A percentile compares a stretch with the other conserved stretches of the same genome.
phyloP scores from a whole-genome alignment of 2,329 filamentous ascomycete species.

The Hypocrella siamensis region DNA sequence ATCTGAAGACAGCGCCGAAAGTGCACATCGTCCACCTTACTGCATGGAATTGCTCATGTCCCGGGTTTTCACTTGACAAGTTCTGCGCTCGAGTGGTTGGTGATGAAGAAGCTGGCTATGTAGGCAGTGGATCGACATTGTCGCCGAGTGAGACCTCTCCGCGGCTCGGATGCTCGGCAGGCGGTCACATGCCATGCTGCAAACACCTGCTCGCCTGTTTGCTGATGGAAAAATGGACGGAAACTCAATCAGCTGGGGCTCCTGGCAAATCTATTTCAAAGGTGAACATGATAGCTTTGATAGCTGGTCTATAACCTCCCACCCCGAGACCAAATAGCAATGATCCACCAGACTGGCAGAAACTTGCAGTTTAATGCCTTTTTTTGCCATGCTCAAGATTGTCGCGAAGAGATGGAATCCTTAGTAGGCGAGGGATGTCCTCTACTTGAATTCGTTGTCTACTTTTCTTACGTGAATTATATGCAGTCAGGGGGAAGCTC shows the following conservation, averaged over 20 bases:
- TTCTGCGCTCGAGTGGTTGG: conserved; percentile 1
- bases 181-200: conserved; percentile 43
- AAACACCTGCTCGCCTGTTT: conserved; percentile 84
- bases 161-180: too few relatives aligned
- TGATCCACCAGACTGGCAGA: neutral
- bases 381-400: too few relatives aligned
- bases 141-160: too few relatives aligned
- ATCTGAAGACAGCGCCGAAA: conserved; percentile 6
- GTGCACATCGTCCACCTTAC: conserved; percentile 56
- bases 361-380: too few relatives aligned
- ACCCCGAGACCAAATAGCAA: neutral
- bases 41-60: conserved; percentile 84
- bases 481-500: too few relatives aligned
- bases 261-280: conserved; percentile 35
- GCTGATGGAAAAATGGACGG: conserved; percentile 49
- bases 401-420: too few relatives aligned
- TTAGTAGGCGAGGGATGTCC: too few relatives aligned
- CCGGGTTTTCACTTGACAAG: conserved; percentile 59
- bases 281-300: conserved; percentile 62
- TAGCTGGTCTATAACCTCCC: conserved; percentile 21
- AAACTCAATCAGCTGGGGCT: conserved; percentile 39
- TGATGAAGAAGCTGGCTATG: too few relatives aligned
- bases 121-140: too few relatives aligned
- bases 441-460: too few relatives aligned
- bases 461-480: too few relatives aligned